These are phyloP conservation scores for Fusarium camptoceras DNA, from an alignment of 2,329 filamentous ascomycete species.

Conservation along the genomic window DNA sequence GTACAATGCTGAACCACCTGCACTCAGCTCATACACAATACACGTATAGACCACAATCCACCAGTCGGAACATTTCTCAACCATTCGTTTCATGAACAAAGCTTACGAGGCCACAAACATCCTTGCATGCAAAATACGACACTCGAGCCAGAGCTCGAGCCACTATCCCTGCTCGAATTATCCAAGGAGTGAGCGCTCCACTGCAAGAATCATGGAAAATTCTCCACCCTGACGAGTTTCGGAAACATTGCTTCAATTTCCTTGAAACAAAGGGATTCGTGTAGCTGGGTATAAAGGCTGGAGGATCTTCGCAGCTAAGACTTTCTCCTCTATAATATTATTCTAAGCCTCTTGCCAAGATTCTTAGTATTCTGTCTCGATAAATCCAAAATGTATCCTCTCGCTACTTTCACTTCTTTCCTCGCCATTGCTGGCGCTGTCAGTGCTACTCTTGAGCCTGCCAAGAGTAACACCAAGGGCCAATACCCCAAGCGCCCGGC, in stretches of 20 bases:
- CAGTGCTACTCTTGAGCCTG: conserved; percentile 42
- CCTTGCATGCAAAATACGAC: conserved; percentile 5
- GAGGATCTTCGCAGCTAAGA: background rate
- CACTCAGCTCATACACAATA: background rate
- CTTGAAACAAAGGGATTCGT: conserved; percentile 21
- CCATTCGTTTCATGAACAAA: conserved; percentile 7
- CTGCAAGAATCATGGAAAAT: background rate
- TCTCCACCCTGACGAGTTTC: conserved; percentile 28
- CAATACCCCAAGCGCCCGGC: conserved; percentile 39
- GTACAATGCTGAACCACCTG: background rate
- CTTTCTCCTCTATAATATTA: background rate
- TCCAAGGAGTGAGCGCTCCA: conserved; percentile 14
- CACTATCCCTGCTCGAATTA: conserved; percentile 19
- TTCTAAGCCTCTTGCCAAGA: background rate
- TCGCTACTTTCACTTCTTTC: conserved; percentile 39
- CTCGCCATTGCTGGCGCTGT: conserved; percentile 37
- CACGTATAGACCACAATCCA: conserved; percentile 11
- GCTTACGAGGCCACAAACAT: conserved; percentile 4
- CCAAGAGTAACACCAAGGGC: conserved; percentile 41
- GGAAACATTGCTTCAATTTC: conserved; percentile 23
- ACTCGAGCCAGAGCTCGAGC: background rate
- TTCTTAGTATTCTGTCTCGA: background rate
- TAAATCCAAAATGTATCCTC: conserved; percentile 34
- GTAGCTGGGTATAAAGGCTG: conserved; percentile 14
- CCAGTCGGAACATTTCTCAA: conserved; percentile 7